Evolutionary conservation across 176 grass and related monocot species (phyloP).

Genomic region (Leersia perrieri): DNA sequence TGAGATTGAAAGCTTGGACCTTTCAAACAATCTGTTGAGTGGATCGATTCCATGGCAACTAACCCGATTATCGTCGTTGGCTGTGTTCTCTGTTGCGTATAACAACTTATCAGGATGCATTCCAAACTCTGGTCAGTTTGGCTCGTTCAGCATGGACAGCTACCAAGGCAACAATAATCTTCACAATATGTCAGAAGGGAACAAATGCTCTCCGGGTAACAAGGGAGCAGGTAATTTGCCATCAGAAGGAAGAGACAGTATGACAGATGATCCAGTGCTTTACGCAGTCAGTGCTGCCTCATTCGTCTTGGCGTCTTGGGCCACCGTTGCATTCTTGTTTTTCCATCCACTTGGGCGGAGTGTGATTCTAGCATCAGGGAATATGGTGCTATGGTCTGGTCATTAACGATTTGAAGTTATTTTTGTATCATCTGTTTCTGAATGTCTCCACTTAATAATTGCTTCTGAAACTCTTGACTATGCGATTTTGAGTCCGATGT

Average conservation of each 20-base stretch:
- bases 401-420: background rate
- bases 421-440: background rate
- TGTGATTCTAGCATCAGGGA: background rate
- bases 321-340: background rate
- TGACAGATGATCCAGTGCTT: background rate
- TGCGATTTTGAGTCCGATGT: background rate
- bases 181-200: background rate
- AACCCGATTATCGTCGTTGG: background rate
- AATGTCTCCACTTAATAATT: background rate
- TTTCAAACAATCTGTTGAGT: conserved; percentile 28
- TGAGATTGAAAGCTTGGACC: conserved; percentile 33
- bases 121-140: conserved; percentile 4
- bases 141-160: background rate
- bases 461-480: background rate
- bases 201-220: background rate
- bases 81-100: conserved; percentile 36
- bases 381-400: background rate
- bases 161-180: conserved; percentile 18
- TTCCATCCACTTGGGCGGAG: background rate
- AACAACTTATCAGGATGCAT: conserved; percentile 39
- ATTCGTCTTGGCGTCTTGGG: conserved; percentile 11
- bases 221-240: background rate
- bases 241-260: background rate
- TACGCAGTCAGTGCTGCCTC: background rate
- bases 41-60: conserved; percentile 18